Evolutionary conservation across 305 asterid genomes (phyloP).

Genomic region (Andrographis paniculata): DNA sequence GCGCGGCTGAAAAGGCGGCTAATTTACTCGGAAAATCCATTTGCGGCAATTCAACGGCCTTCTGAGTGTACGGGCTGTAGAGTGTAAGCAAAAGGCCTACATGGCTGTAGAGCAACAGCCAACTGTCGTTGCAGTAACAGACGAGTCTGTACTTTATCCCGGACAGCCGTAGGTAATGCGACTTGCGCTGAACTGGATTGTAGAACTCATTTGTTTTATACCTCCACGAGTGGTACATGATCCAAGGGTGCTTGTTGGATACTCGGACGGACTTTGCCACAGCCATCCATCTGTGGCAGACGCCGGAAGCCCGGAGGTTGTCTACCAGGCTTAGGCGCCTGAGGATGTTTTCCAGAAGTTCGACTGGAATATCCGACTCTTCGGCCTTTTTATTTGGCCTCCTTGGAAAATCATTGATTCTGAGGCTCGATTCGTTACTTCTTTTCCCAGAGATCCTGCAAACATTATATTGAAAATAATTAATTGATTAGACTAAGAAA

Average conservation of each 20-base stretch:
- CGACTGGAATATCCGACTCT: too few relatives aligned
- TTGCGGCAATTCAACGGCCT: conserved; percentile 46
- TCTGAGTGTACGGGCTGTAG: conserved; percentile 64
- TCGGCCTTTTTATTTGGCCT: too few relatives aligned
- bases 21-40: conserved; percentile 45
- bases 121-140: conserved; percentile 68
- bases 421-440: too few relatives aligned
- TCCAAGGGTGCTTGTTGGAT: conserved; percentile 66
- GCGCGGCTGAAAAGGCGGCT: conserved; percentile 72
- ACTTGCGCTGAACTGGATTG: conserved; percentile 53
- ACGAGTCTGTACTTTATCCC: conserved; percentile 51
- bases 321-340: conserved; percentile 49
- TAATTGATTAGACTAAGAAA: too few relatives aligned
- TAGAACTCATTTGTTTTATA: conserved; percentile 65
- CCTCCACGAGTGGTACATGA: conserved; percentile 57
- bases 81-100: conserved; percentile 39
- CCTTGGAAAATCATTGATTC: too few relatives aligned
- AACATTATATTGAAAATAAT: too few relatives aligned
- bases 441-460: too few relatives aligned
- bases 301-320: conserved; percentile 69
- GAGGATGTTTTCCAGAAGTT: conserved; percentile 51
- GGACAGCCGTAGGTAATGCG: conserved; percentile 57
- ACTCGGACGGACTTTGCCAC: conserved; percentile 57
- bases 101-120: conserved; percentile 68
- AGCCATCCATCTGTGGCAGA: conserved; percentile 66